Percentiles rank a stretch among this genome's conserved stretches.
phyloP scores from a whole-genome alignment of 2,329 filamentous ascomycete species.

The Alternaria dauci region DNA sequence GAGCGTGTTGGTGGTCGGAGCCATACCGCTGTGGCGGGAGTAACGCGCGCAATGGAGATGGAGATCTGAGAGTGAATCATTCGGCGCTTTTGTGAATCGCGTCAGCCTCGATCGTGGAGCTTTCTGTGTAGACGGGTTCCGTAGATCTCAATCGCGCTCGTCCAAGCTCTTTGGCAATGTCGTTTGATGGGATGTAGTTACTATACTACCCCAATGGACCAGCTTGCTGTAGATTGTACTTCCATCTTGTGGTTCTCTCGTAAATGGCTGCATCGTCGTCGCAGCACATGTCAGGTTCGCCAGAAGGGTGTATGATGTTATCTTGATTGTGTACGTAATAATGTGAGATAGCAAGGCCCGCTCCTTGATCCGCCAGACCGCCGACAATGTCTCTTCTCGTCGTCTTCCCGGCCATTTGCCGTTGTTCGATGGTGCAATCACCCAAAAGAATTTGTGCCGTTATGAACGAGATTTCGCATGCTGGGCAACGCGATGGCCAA shows the following conservation, averaged over 20 bases:
- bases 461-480: neutral
- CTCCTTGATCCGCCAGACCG: neutral
- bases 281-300: neutral
- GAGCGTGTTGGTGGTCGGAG: conserved; percentile 63
- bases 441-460: neutral
- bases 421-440: neutral
- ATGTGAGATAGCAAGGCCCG: neutral
- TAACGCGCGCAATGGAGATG: conserved; percentile 60
- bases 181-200: neutral
- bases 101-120: neutral
- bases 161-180: neutral
- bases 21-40: conserved; percentile 62
- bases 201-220: neutral
- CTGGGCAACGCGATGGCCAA: neutral
- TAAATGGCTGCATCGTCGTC: neutral
- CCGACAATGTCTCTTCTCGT: neutral
- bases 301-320: neutral
- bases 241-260: neutral
- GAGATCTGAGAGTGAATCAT: conserved; percentile 47
- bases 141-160: neutral
- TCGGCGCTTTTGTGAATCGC: neutral
- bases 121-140: neutral
- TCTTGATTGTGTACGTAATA: neutral
- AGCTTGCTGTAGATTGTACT: neutral
- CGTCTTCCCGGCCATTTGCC: neutral